Percentiles rank a stretch among this genome's conserved stretches.
phyloP scores from a whole-genome alignment of 1,139 yeast genomes.

The Suhomyces choctaworum region DNA sequence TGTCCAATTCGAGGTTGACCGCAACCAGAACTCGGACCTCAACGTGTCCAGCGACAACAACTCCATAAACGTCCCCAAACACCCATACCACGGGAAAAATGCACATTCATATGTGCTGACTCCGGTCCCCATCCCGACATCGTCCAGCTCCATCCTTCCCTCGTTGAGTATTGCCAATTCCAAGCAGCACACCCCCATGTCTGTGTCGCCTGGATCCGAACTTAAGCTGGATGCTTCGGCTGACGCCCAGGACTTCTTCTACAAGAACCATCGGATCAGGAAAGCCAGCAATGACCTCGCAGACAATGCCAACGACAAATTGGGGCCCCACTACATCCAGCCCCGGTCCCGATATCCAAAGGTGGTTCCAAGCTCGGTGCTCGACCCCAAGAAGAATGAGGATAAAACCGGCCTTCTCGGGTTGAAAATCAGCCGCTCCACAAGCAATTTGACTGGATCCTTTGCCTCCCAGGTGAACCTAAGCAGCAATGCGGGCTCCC shows the following conservation, averaged over 20 bases:
- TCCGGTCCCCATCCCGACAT: constrained; percentile 5
- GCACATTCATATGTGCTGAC: background rate
- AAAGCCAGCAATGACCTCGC: constrained; percentile 16
- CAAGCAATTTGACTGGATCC: constrained; percentile 27
- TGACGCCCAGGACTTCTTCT: constrained; percentile 35
- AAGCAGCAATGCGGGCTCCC: constrained; percentile 11
- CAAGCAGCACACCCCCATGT: constrained; percentile 13
- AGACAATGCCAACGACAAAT: constrained; percentile 22
- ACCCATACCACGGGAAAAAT: constrained; percentile 1
- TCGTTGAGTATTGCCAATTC: constrained; percentile 20
- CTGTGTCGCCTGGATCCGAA: constrained; percentile 12
- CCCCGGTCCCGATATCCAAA: constrained; percentile 41
- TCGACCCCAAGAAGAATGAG: constrained; percentile 34
- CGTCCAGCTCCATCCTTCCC: constrained; percentile 21
- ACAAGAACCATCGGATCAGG: constrained; percentile 19
- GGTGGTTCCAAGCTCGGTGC: constrained; percentile 33
- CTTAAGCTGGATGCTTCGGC: constrained; percentile 1
- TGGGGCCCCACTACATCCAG: constrained; percentile 44
- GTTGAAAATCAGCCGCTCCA: constrained; percentile 43
- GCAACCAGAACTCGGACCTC: constrained; percentile 15
- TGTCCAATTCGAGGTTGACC: constrained; percentile 61
- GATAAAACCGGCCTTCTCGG: constrained; percentile 42
- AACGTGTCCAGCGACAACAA: constrained; percentile 9
- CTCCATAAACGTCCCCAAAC: constrained; percentile 1
- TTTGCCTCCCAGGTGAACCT: constrained; percentile 19